Evolutionary conservation across 108 stramenopile species (phyloP).

Genomic region (Schizochytrium sp.): DNA sequence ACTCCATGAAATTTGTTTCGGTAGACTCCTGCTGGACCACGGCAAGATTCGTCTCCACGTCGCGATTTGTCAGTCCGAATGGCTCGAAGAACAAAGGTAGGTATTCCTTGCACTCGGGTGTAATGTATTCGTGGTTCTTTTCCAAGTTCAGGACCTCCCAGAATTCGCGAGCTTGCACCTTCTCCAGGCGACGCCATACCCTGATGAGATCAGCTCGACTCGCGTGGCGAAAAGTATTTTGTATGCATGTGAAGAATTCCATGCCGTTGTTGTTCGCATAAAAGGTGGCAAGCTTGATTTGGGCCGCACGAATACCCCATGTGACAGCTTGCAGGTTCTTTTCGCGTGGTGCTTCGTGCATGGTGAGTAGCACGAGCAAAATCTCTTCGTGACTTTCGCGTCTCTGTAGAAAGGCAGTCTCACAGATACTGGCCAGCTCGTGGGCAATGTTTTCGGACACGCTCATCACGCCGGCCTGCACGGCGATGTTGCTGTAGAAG

Average conservation of each 20-base stretch:
- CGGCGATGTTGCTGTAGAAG: background rate
- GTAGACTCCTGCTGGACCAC: background rate
- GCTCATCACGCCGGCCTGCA: background rate
- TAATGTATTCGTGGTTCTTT: background rate
- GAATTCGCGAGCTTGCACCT: background rate
- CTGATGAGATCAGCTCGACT: background rate
- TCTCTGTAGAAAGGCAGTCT: background rate
- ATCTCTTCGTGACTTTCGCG: background rate
- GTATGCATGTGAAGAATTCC: background rate
- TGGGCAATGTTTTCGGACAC: background rate
- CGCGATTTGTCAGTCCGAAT: background rate
- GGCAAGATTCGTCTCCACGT: background rate
- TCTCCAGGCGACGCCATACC: background rate
- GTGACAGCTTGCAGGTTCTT: background rate
- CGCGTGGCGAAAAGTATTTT: background rate
- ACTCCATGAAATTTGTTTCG: too few species aligned
- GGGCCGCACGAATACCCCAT: background rate
- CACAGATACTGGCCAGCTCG: background rate
- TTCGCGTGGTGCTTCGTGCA: background rate
- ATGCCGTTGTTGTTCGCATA: background rate
- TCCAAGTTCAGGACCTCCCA: background rate
- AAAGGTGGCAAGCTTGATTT: slow-evolving; percentile 13
- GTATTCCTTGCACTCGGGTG: background rate
- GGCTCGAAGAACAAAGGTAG: background rate
- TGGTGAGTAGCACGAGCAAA: background rate